These are phyloP conservation scores for Ophiostoma perfectum DNA, from an alignment of 2,329 filamentous ascomycete species.

Conservation along the genomic window DNA sequence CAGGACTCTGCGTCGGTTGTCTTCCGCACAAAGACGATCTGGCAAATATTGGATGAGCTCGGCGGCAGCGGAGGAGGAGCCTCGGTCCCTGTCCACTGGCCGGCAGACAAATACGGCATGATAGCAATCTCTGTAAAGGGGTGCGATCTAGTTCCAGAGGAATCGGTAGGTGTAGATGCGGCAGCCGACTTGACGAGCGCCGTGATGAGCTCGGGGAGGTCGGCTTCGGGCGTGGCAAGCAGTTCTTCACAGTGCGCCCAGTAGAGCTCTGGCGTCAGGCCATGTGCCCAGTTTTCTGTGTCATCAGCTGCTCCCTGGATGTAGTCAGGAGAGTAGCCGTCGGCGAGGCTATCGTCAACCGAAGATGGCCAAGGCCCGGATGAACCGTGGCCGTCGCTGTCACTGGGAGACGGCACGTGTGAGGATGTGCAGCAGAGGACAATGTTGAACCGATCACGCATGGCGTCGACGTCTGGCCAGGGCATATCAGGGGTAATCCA, in stretches of 20 bases:
- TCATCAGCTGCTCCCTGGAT: conserved; percentile 95
- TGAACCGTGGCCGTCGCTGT: conserved; percentile 31
- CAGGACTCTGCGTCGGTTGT: conserved; percentile 43
- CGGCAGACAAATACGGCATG: conserved; percentile 29
- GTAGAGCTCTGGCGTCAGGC: conserved; percentile 71
- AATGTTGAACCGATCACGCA: conserved; percentile 53
- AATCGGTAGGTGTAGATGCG: background rate
- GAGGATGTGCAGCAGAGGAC: conserved; percentile 85
- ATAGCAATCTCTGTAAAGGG: conserved; percentile 17
- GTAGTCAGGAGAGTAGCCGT: conserved; percentile 88
- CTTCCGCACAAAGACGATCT: conserved; percentile 41
- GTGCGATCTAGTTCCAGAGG: background rate
- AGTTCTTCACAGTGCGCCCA: conserved; percentile 64
- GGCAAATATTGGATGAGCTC: conserved; percentile 20
- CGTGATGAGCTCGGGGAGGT: conserved; percentile 49
- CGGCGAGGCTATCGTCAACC: conserved; percentile 34
- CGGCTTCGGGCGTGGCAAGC: conserved; percentile 59
- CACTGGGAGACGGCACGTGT: conserved; percentile 61
- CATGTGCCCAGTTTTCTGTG: conserved; percentile 84
- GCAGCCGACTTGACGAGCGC: conserved; percentile 36
- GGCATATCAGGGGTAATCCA: conserved; percentile 56
- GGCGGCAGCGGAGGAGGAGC: background rate
- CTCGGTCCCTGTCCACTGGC: conserved; percentile 17
- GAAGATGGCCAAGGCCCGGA: too few relatives aligned
- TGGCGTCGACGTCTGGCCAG: conserved; percentile 34